These are phyloP conservation scores for Macaranga tanarius DNA, from an alignment of 441 rosid species.

Conservation along the genomic window DNA sequence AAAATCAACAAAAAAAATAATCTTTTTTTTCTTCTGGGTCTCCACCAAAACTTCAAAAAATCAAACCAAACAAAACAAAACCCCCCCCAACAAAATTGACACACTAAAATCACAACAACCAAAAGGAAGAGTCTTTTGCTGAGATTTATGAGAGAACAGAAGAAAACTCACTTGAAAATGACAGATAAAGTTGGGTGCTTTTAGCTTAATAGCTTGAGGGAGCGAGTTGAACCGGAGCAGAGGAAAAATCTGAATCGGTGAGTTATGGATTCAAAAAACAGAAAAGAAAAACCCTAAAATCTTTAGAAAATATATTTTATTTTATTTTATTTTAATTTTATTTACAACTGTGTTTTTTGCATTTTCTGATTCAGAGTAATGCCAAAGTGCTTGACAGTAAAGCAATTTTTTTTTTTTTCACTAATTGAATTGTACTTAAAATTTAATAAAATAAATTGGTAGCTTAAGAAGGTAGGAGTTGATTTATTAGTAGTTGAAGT, in stretches of 20 bases:
- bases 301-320: background rate
- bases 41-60: constrained; percentile 36
- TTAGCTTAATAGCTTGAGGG: background rate
- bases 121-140: background rate
- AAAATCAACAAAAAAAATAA: constrained; percentile 30
- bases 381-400: constrained; percentile 57
- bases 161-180: constrained; percentile 31
- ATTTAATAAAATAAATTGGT: too few species aligned
- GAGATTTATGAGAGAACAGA: background rate
- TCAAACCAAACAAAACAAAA: constrained; percentile 13
- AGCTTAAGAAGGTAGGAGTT: too few species aligned
- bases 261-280: constrained; percentile 31
- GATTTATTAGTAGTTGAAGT: too few species aligned
- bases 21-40: constrained; percentile 24
- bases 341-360: constrained; percentile 25
- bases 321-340: background rate
- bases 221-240: constrained; percentile 18
- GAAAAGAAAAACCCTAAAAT: constrained; percentile 20
- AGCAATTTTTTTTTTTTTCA: constrained; percentile 31
- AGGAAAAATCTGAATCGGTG: constrained; percentile 27
- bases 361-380: constrained; percentile 27
- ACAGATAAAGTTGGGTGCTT: constrained; percentile 4
- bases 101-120: constrained; percentile 17
- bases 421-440: background rate
- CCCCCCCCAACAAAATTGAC: constrained; percentile 5